phyloP scores from a whole-genome alignment of 805 yeast species.

The Maudiozyma bulderi region DNA sequence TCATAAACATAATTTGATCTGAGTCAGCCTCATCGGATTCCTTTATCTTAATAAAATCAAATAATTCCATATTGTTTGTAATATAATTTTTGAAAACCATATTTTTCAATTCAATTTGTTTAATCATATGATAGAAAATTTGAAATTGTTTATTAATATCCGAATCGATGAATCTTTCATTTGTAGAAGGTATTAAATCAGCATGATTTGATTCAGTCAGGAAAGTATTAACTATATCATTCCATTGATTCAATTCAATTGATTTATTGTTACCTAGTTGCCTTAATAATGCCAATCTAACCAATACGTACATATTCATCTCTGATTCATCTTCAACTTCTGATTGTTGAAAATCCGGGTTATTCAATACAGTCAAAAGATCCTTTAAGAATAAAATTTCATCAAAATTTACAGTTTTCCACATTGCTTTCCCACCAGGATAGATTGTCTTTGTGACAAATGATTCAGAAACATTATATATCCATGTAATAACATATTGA shows the following conservation, averaged over 20 bases:
- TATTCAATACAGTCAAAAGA: conserved; percentile 1
- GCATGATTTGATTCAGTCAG: conserved; percentile 1
- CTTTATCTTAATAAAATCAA: conserved; percentile 18
- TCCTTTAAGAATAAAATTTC: conserved; percentile 22
- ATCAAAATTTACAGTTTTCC: conserved; percentile 25
- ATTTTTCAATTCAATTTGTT: conserved; percentile 24
- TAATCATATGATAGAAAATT: conserved; percentile 19
- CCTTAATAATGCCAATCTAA: conserved; percentile 16
- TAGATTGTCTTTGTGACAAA: conserved; percentile 6
- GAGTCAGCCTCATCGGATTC: conserved; percentile 10
- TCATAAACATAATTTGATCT: conserved; percentile 10
- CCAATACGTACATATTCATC: conserved; percentile 9
- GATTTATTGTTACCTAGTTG: conserved; percentile 20
- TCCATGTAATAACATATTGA: conserved; percentile 27
- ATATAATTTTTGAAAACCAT: conserved; percentile 23
- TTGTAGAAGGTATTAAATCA: neutral
- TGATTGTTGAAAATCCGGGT: conserved; percentile 3
- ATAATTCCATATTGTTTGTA: conserved; percentile 19
- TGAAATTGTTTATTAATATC: conserved; percentile 17
- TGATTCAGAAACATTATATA: conserved; percentile 27
- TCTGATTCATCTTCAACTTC: conserved; percentile 2
- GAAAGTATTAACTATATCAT: conserved; percentile 16
- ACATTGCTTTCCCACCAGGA: conserved; percentile 14
- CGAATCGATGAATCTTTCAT: neutral
- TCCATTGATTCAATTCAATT: conserved; percentile 20